Conservation (phyloP, 306 rosid genomes). For the Lathyrus aphaca region DNA sequence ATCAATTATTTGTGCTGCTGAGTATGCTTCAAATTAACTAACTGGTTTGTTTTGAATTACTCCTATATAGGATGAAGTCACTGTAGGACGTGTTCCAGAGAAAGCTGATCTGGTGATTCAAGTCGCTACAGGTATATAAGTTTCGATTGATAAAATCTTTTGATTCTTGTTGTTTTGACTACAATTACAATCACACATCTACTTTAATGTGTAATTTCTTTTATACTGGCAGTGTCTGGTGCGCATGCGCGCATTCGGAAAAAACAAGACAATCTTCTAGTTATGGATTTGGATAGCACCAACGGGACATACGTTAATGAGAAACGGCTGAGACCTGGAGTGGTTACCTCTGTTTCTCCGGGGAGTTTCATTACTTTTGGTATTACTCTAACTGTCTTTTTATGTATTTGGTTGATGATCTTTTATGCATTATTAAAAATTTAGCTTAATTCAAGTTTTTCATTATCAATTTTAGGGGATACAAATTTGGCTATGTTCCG, state of each 20-base stretch:
- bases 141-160: background rate
- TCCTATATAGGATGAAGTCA: slow-evolving; percentile 67
- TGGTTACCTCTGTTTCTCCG: slow-evolving; percentile 52
- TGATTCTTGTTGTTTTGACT: background rate
- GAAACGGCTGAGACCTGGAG: slow-evolving; percentile 76
- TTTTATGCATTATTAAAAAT: background rate
- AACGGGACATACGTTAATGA: slow-evolving; percentile 86
- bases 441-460: background rate
- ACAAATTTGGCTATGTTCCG: slow-evolving; percentile 83
- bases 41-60: slow-evolving; percentile 26
- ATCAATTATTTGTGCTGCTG: slow-evolving; percentile 22
- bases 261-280: slow-evolving; percentile 65
- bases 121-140: slow-evolving; percentile 78
- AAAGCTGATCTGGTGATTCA: slow-evolving; percentile 88
- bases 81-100: slow-evolving; percentile 86
- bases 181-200: background rate
- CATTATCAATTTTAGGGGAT: slow-evolving; percentile 64
- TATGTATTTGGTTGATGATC: no score
- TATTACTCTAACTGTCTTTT: slow-evolving; percentile 36
- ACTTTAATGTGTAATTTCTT: background rate
- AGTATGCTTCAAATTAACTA: slow-evolving; percentile 41
- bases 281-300: slow-evolving; percentile 91
- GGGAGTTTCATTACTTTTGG: slow-evolving; percentile 81
- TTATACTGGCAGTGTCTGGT: slow-evolving; percentile 61
- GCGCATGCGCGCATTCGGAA: slow-evolving; percentile 75